phyloP scores from a whole-genome alignment of 179 eudicot genomes.

The Silene noctiflora region DNA sequence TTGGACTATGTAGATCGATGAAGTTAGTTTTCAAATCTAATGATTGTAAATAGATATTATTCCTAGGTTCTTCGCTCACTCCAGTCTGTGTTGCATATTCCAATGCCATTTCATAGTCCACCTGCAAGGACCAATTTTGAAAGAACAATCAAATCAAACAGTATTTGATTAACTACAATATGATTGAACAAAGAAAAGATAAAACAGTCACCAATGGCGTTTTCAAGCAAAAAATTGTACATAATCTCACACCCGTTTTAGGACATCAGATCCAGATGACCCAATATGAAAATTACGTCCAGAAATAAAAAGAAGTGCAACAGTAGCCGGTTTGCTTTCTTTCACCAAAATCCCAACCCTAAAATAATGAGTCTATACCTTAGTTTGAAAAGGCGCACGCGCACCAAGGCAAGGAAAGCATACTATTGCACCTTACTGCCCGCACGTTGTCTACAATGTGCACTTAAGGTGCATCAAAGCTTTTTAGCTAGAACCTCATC shows the following conservation, averaged over 20 bases:
- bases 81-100: slow-evolving; percentile 95
- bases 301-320: not conserved
- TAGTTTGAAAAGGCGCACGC: too few relatives aligned
- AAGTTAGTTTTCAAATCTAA: slow-evolving; percentile 45
- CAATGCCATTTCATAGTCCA: slow-evolving; percentile 94
- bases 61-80: slow-evolving; percentile 81
- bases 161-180: too few relatives aligned
- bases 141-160: not conserved
- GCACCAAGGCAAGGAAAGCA: not conserved
- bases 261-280: too few relatives aligned
- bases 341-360: not conserved
- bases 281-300: too few relatives aligned
- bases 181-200: too few relatives aligned
- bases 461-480: not conserved
- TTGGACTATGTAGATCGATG: slow-evolving; percentile 58
- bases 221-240: not conserved
- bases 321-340: not conserved
- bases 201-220: not conserved
- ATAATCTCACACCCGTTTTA: not conserved
- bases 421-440: not conserved
- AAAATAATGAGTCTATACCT: too few relatives aligned
- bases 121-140: slow-evolving; percentile 43
- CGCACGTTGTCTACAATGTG: not conserved
- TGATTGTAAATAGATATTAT: slow-evolving; percentile 55
- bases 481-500: not conserved